A percentile compares a stretch with the other conserved stretches of the same genome.
phyloP scores from a whole-genome alignment of 2,329 filamentous ascomycete species.

The Elsinoe fawcettii region DNA sequence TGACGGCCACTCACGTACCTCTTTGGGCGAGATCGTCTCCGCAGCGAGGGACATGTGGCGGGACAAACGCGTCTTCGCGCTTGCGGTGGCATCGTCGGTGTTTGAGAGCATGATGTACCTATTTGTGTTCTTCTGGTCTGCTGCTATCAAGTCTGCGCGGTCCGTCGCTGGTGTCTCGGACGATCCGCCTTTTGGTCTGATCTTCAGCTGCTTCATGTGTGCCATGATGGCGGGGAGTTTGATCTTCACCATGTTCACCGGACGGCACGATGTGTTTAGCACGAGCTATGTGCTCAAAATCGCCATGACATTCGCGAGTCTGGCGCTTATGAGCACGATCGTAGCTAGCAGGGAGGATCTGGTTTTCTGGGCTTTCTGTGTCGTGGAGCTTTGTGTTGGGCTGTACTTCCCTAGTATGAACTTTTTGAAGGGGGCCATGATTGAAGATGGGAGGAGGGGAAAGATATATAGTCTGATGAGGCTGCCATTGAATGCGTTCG shows the following conservation, averaged over 20 bases:
- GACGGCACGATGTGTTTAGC: constrained; percentile 23
- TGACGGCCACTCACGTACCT: neutral
- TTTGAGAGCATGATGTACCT: constrained; percentile 57
- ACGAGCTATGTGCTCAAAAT: constrained; percentile 31
- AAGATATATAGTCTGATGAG: constrained; percentile 51
- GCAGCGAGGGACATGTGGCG: constrained; percentile 1
- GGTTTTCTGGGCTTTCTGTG: constrained; percentile 50
- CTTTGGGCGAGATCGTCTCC: neutral
- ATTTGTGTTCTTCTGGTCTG: constrained; percentile 57
- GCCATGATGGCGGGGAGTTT: constrained; percentile 53
- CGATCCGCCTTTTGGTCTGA: constrained; percentile 41
- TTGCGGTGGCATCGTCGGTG: constrained; percentile 48
- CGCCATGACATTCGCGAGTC: constrained; percentile 36
- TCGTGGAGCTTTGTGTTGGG: constrained; percentile 52
- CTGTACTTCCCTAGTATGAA: constrained; percentile 52
- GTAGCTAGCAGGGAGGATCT: constrained; percentile 37
- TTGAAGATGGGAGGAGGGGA: constrained; percentile 48
- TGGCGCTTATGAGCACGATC: constrained; percentile 27
- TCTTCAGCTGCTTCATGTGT: constrained; percentile 53
- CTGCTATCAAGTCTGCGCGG: constrained; percentile 36
- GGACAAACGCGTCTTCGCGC: constrained; percentile 44
- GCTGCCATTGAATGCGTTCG: constrained; percentile 52
- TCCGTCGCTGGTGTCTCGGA: neutral
- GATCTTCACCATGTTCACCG: constrained; percentile 38
- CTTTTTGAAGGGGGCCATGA: constrained; percentile 46